phyloP scores from a whole-genome alignment of 371 early-diverging fungal genomes.

The Gilbertella persicaria region DNA sequence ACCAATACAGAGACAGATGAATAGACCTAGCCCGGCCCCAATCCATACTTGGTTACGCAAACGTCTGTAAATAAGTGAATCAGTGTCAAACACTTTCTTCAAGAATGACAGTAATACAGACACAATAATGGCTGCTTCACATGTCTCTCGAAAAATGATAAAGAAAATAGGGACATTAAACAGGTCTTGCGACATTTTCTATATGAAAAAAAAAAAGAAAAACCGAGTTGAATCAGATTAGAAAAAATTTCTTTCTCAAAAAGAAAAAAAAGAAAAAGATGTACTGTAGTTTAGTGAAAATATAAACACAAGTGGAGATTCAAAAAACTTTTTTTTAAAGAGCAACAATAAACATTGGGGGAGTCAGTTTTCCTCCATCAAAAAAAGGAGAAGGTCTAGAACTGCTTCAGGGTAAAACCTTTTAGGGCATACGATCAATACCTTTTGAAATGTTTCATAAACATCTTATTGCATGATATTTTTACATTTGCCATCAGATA shows the following conservation, averaged over 20 bases:
- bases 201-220: slow-evolving; percentile 6
- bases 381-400: too few relatives aligned
- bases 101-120: slow-evolving; percentile 78
- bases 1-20: slow-evolving; percentile 67
- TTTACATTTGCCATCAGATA: too few relatives aligned
- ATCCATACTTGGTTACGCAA: slow-evolving; percentile 67
- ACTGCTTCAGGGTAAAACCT: too few relatives aligned
- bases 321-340: too few relatives aligned
- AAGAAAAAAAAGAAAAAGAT: too few relatives aligned
- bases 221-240: slow-evolving; percentile 3
- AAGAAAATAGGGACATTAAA: slow-evolving; percentile 84
- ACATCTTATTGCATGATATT: too few relatives aligned
- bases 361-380: too few relatives aligned
- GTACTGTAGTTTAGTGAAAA: not conserved
- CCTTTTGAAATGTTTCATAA: too few relatives aligned
- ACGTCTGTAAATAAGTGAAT: slow-evolving; percentile 42
- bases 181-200: slow-evolving; percentile 35
- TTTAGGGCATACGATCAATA: too few relatives aligned
- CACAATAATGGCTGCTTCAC: slow-evolving; percentile 82
- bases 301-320: too few relatives aligned
- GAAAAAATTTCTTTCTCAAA: not conserved
- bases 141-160: slow-evolving; percentile 82
- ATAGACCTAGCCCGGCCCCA: slow-evolving; percentile 63
- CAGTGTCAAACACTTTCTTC: slow-evolving; percentile 56
- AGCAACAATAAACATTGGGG: too few relatives aligned